Conservation (phyloP, 2,329 filamentous ascomycete genomes). For the Nakataea oryzae region DNA sequence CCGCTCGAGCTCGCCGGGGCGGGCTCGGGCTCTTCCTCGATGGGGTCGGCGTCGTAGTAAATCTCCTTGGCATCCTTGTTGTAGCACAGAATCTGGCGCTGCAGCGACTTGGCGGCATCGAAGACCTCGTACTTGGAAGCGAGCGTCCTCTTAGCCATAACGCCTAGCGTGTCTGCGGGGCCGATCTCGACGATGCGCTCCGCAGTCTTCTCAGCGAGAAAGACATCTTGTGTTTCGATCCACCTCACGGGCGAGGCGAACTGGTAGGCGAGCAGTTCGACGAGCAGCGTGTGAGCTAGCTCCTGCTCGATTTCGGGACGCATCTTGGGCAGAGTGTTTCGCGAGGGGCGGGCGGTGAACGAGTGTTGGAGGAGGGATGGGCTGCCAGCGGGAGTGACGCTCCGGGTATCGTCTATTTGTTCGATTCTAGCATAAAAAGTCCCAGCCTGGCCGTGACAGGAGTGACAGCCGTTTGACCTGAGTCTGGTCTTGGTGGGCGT, state of each 20-base stretch:
- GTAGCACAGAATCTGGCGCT: constrained; percentile 97
- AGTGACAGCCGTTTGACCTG: neutral
- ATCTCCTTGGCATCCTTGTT: constrained; percentile 99
- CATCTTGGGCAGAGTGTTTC: constrained; percentile 44
- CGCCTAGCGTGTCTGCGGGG: constrained; percentile 90
- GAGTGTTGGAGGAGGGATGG: neutral
- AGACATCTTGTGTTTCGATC: constrained; percentile 99
- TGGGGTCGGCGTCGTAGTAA: constrained; percentile 95
- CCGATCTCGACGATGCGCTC: constrained; percentile 97
- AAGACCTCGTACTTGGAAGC: constrained; percentile 98
- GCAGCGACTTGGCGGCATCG: constrained; percentile 91
- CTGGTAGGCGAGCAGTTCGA: constrained; percentile 98
- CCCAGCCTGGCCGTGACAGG: neutral
- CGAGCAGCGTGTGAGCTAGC: constrained; percentile 93
- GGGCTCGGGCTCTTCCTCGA: constrained; percentile 77
- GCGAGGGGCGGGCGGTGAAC: neutral
- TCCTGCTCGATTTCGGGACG: constrained; percentile 99
- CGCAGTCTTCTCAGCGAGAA: constrained; percentile 88
- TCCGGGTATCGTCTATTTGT: constrained; percentile 6
- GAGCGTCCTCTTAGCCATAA: constrained; percentile 93
- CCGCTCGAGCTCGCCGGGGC: constrained; percentile 10
- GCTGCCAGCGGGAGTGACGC: constrained; percentile 4
- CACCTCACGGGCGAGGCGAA: constrained; percentile 98
- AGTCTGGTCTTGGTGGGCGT: neutral
- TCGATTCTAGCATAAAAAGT: constrained; percentile 3